phyloP scores from a whole-genome alignment of 83 land plant genomes.

The Thuja plicata region DNA sequence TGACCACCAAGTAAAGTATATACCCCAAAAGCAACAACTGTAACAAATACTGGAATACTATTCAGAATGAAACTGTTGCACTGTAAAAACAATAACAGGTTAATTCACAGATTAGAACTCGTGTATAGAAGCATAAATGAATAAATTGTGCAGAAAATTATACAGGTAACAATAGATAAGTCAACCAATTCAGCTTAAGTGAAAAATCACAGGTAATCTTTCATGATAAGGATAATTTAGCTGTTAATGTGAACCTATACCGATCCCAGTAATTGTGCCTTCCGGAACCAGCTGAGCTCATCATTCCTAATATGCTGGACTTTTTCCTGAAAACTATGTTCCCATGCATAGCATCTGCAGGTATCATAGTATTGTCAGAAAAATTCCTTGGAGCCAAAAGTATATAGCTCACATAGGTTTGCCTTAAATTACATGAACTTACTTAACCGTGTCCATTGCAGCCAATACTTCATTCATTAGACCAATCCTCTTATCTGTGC shows the following conservation, averaged over 20 bases:
- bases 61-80: slow-evolving; percentile 75
- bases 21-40: slow-evolving; percentile 81
- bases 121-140: background rate
- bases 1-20: slow-evolving; percentile 84
- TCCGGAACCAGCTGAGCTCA: slow-evolving; percentile 91
- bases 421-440: slow-evolving; percentile 18
- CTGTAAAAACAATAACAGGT: slow-evolving; percentile 38
- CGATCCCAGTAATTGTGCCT: slow-evolving; percentile 70
- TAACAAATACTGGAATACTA: slow-evolving; percentile 88
- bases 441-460: slow-evolving; percentile 97
- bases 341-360: slow-evolving; percentile 95
- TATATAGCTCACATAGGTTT: background rate
- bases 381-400: background rate
- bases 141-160: background rate
- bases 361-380: background rate
- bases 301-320: slow-evolving; percentile 68
- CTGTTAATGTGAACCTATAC: slow-evolving; percentile 27
- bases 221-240: background rate
- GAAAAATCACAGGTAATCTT: background rate
- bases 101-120: slow-evolving; percentile 6
- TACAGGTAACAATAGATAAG: background rate
- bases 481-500: slow-evolving; percentile 93
- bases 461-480: slow-evolving; percentile 89
- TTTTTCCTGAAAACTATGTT: slow-evolving; percentile 74
- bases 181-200: background rate